Conservation (phyloP, 2,329 filamentous ascomycete species). For the Colletotrichum godetiae region DNA sequence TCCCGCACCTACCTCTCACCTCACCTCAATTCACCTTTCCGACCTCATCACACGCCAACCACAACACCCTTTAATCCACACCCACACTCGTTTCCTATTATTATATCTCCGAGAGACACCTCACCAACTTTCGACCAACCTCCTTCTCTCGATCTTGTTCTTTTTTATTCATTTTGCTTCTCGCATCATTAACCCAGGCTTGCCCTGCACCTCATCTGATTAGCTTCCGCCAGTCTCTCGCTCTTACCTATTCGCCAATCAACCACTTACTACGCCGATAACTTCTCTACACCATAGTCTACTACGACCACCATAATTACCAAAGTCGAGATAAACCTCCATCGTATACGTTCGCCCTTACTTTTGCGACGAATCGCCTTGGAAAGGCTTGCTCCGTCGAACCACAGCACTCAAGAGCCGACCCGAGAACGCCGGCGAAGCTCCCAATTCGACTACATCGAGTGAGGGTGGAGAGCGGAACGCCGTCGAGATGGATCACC, state of each 20-base stretch:
- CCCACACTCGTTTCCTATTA: conserved; percentile 33
- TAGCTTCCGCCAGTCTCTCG: conserved; percentile 6
- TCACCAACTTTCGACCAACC: background rate
- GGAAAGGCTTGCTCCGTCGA: background rate
- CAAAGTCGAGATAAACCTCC: background rate
- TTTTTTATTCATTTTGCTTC: background rate
- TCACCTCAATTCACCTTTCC: conserved; percentile 8
- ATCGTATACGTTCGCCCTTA: background rate
- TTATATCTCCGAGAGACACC: conserved; percentile 15
- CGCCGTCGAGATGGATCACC: conserved; percentile 31
- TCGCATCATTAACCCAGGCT: background rate
- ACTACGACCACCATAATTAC: background rate
- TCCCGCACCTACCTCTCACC: conserved; percentile 20
- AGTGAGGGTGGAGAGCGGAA: conserved; percentile 15
- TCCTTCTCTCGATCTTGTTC: background rate
- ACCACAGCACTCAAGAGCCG: background rate
- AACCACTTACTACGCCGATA: background rate
- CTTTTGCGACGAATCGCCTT: background rate
- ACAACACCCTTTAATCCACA: conserved; percentile 3
- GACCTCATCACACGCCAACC: conserved; percentile 12
- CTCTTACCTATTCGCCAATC: background rate
- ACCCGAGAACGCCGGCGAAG: conserved; percentile 2
- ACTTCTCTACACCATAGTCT: background rate
- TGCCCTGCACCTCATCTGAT: conserved; percentile 1
- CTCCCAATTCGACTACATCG: background rate